A percentile compares a stretch with the other conserved stretches of the same genome.
phyloP scores from a whole-genome alignment of 2,329 filamentous ascomycete genomes.

The Aspergillus udagawae region DNA sequence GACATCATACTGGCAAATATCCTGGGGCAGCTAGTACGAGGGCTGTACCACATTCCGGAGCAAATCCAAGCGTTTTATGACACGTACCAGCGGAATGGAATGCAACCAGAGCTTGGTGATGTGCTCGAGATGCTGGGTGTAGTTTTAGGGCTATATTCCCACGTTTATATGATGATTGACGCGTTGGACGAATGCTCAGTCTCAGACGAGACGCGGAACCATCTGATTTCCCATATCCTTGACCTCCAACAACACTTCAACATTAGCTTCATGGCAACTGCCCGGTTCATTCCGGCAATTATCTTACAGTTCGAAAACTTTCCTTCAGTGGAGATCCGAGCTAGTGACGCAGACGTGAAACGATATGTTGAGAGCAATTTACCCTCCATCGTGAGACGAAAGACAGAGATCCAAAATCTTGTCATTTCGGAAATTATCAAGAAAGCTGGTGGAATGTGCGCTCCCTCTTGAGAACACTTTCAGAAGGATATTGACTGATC shows the following conservation, averaged over 20 bases:
- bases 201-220: not conserved
- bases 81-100: not conserved
- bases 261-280: not conserved
- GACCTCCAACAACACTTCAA: not conserved
- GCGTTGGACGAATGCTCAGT: not conserved
- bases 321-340: not conserved
- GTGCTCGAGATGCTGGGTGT: not conserved
- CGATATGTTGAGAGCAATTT: not conserved
- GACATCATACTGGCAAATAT: not conserved
- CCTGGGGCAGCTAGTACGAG: not conserved
- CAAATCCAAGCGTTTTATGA: not conserved
- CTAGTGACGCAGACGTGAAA: not conserved
- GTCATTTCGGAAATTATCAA: not conserved
- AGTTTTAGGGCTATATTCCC: not conserved
- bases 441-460: not conserved
- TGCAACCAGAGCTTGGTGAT: not conserved
- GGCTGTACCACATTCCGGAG: not conserved
- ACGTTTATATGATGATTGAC: not conserved
- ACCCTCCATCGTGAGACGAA: not conserved
- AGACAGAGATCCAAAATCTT: not conserved
- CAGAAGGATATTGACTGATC: not conserved
- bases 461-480: no score
- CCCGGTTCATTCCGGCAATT: not conserved
- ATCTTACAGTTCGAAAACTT: not conserved
- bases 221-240: not conserved